Evolutionary conservation across 345 rosid species (phyloP).

Genomic region (Psidium friedrichsthalianum): DNA sequence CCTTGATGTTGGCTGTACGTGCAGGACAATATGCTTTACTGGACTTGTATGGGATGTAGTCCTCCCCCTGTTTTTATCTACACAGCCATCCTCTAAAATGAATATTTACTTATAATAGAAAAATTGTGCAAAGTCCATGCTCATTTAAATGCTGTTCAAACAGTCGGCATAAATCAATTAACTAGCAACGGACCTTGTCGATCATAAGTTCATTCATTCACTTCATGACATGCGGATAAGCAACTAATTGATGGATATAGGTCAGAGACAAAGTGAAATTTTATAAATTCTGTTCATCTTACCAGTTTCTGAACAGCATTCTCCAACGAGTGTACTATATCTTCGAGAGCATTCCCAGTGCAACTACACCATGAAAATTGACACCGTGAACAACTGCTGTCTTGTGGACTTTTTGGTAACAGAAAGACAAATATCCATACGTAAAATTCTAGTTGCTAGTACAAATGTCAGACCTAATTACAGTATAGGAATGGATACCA

Average conservation of each 20-base stretch:
- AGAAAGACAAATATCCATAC: not conserved
- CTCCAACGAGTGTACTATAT: not conserved
- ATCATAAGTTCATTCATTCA: no score
- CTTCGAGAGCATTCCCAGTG: not conserved
- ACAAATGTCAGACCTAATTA: not conserved
- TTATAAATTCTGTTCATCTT: no score
- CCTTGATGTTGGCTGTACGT: fast-evolving
- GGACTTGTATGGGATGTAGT: not conserved
- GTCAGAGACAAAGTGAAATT: not conserved
- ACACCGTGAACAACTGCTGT: not conserved
- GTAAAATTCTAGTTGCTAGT: no score
- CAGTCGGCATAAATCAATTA: not conserved
- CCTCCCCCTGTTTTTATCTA: not conserved
- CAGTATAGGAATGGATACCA: not conserved
- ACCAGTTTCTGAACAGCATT: not conserved
- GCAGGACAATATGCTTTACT: not conserved
- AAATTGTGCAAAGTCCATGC: not conserved
- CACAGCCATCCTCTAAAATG: not conserved
- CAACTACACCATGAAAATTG: not conserved
- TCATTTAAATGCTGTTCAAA: not conserved
- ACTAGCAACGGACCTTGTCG: not conserved
- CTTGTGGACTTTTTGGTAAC: not conserved
- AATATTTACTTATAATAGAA: not conserved
- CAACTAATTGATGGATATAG: not conserved
- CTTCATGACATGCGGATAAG: no score